These are phyloP conservation scores for Cucumis cinereus DNA, from an alignment of 306 rosid genomes.

Conservation along the genomic window DNA sequence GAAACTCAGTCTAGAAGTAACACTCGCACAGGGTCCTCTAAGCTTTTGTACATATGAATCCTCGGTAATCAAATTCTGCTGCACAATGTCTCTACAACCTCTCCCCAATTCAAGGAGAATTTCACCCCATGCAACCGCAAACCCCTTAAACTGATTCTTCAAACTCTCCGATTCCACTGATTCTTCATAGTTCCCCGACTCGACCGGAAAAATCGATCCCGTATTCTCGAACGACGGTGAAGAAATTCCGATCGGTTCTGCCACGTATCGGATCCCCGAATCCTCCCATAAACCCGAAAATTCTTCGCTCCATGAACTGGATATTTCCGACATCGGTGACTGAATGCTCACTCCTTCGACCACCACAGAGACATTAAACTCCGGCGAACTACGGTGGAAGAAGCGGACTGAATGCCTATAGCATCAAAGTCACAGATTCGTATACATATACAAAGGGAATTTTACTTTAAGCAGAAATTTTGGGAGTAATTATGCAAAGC, in stretches of 20 bases:
- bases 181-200: slow-evolving; percentile 14
- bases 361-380: neutral
- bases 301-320: slow-evolving; percentile 51
- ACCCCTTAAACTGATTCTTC: slow-evolving; percentile 72
- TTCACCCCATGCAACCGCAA: slow-evolving; percentile 82
- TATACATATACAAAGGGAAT: slow-evolving; percentile 7
- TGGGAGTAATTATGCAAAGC: neutral
- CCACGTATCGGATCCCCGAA: slow-evolving; percentile 28
- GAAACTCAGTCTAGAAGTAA: slow-evolving; percentile 50
- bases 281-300: slow-evolving; percentile 46
- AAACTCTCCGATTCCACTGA: slow-evolving; percentile 50
- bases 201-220: slow-evolving; percentile 12
- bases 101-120: slow-evolving; percentile 59
- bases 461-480: neutral
- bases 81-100: slow-evolving; percentile 68
- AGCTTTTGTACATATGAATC: slow-evolving; percentile 54
- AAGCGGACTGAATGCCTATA: neutral
- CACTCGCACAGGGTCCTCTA: slow-evolving; percentile 47
- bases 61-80: slow-evolving; percentile 58
- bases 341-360: slow-evolving; percentile 5
- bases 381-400: slow-evolving; percentile 1
- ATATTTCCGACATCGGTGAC: slow-evolving; percentile 47
- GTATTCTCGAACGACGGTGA: slow-evolving; percentile 24
- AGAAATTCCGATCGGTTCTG: slow-evolving; percentile 30
- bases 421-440: neutral